These are phyloP conservation scores for Elsinoe australis DNA, from an alignment of 2,329 filamentous ascomycete genomes.

Conservation along the genomic window DNA sequence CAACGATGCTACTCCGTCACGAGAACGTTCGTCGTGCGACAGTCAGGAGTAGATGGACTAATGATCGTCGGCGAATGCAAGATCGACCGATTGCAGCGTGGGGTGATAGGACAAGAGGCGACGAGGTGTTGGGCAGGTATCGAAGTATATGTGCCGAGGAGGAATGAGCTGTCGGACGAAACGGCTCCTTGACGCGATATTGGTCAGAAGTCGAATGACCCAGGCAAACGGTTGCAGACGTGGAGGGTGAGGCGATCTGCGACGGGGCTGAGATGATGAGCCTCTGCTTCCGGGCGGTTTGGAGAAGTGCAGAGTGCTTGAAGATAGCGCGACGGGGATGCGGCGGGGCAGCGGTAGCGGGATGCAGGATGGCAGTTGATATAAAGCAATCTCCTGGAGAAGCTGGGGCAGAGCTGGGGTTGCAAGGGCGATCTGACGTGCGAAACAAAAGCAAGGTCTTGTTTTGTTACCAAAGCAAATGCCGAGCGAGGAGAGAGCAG, in stretches of 20 bases:
- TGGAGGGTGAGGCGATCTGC: not conserved
- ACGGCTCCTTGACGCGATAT: slow-evolving; percentile 13
- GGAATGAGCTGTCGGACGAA: not conserved
- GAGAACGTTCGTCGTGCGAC: slow-evolving; percentile 14
- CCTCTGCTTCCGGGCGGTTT: not conserved
- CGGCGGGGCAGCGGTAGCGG: not conserved
- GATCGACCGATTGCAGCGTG: slow-evolving; percentile 17
- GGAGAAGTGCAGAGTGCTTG: not conserved
- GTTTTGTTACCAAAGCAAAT: not conserved
- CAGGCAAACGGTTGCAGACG: not conserved
- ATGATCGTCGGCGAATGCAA: slow-evolving; percentile 12
- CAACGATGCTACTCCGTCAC: slow-evolving; percentile 6
- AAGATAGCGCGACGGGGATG: not conserved
- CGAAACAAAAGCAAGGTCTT: slow-evolving; percentile 11
- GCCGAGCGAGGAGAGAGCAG: not conserved
- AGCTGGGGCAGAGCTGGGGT: slow-evolving; percentile 8
- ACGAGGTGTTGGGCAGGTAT: slow-evolving; percentile 5
- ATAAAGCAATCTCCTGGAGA: not conserved
- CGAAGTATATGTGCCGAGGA: slow-evolving; percentile 12
- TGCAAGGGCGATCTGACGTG: slow-evolving; percentile 5
- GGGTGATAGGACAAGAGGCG: slow-evolving; percentile 12
- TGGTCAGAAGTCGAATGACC: slow-evolving; percentile 10
- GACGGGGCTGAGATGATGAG: not conserved
- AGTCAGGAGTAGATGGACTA: slow-evolving; percentile 5
- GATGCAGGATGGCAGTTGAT: not conserved